phyloP scores from a whole-genome alignment of 768 basidiomycete genomes.

The Mycena floridula region DNA sequence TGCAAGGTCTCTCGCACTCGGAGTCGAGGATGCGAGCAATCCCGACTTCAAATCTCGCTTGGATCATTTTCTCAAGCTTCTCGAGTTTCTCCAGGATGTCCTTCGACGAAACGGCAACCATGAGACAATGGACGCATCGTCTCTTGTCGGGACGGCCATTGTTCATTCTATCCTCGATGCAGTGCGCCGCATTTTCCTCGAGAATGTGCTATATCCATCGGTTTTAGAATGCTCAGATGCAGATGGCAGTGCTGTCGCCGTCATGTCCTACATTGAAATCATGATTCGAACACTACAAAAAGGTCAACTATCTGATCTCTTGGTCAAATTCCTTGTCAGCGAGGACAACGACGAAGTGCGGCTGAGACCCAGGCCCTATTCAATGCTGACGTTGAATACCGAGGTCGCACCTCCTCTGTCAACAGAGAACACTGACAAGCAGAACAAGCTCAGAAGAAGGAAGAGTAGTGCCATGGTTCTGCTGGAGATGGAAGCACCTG shows the following conservation, averaged over 20 bases:
- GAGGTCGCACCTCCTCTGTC: slow-evolving; percentile 26
- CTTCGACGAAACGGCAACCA: slow-evolving; percentile 57
- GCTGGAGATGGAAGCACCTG: slow-evolving; percentile 79
- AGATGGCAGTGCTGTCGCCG: slow-evolving; percentile 95
- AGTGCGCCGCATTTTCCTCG: slow-evolving; percentile 79
- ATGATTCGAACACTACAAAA: slow-evolving; percentile 72
- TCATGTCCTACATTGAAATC: slow-evolving; percentile 91
- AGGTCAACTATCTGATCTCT: slow-evolving; percentile 60
- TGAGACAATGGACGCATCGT: slow-evolving; percentile 49
- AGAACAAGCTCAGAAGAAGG: slow-evolving; percentile 46
- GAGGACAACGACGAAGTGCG: slow-evolving; percentile 73
- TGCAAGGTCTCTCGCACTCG: slow-evolving; percentile 50
- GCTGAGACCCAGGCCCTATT: slow-evolving; percentile 33
- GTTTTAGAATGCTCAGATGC: slow-evolving; percentile 87
- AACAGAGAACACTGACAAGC: slow-evolving; percentile 26
- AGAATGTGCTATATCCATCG: slow-evolving; percentile 90
- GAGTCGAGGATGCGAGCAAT: slow-evolving; percentile 72
- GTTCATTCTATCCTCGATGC: slow-evolving; percentile 80
- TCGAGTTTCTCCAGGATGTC: slow-evolving; percentile 91
- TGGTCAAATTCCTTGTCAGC: slow-evolving; percentile 77
- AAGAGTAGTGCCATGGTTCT: slow-evolving; percentile 90
- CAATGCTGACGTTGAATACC: slow-evolving; percentile 39
- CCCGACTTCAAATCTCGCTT: slow-evolving; percentile 74
- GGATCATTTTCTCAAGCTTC: slow-evolving; percentile 83
- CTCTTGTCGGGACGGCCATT: slow-evolving; percentile 72